Base-by-base conservation (phyloP, 148 eudicot genomes). In the Tetragonia tetragonoides region DNA sequence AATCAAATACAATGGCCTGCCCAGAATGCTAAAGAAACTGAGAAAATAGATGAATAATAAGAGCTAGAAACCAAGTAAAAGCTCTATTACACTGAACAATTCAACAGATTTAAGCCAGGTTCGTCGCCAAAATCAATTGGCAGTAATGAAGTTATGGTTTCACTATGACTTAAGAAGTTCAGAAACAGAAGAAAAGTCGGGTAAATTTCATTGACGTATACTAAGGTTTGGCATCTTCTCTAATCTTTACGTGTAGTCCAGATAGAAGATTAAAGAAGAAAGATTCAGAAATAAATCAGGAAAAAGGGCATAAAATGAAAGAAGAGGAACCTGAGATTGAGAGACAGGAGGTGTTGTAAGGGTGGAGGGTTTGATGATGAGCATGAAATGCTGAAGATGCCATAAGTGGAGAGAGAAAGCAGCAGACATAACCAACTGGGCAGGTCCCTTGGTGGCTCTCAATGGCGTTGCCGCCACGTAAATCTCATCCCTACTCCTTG, bases 361-460 rank as follows among this genome's bases (percentile, higher is more conserved):
- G 6, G 83, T 75, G 42, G 90, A 68, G 51, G 94, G 89, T 65
- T 90, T 91, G 81, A 90, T 67, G 75, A 95, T 87, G 85, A 93
- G 90, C 86, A 93, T 87, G 86, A 86, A 95, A 84, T 95, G 99
- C 61, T 89, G 97, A 77, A 95, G 82, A 78, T 90, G 85, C 90
- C 92, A 87, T 0, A 91, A 69, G 71, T 88, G 84, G 68, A 90
- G 86, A 47, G 99, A 87, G 78, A 79, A 95, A 41, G 92, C 90
- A 10, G 94, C 47, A n/a, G 96, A 90, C 82, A 93, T 79, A 28
- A 91, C 68, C 75, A 95, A 78, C 78, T 91, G 94, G 38, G 93
- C 84, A 17, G 97, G 93, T 24, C 97, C 97, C 77, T 81, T 89
- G 10, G 84, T 65, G 16, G 94, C 94, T 77, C 93, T 88, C 40